These are phyloP conservation scores for Fusarium odoratissimum DNA, from an alignment of 2,329 filamentous ascomycete species.

Conservation along the genomic window DNA sequence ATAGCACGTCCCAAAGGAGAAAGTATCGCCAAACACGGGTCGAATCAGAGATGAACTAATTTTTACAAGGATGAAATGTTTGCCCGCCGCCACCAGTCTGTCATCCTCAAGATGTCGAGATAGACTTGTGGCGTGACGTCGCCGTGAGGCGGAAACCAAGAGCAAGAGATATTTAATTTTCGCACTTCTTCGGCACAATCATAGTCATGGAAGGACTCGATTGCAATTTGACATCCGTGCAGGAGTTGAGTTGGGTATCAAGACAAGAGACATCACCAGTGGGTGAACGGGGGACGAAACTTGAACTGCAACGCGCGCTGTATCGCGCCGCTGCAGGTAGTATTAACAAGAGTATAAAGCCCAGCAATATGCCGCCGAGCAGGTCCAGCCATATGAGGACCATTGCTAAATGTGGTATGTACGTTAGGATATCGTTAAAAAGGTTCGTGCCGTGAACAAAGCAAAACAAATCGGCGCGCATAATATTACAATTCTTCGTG, in stretches of 20 bases:
- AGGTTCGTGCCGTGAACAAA: conserved; percentile 33
- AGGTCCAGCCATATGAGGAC: conserved; percentile 24
- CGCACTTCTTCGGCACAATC: conserved; percentile 99
- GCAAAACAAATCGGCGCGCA: conserved; percentile 27
- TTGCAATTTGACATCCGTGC: conserved; percentile 99
- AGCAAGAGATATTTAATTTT: conserved; percentile 68
- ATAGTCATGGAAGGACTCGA: conserved; percentile 84
- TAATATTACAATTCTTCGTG: conserved; percentile 52
- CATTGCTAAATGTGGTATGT: conserved; percentile 38
- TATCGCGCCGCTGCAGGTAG: conserved; percentile 32
- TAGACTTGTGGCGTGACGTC: conserved; percentile 40
- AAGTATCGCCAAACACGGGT: not conserved
- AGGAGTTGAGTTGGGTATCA: conserved; percentile 51
- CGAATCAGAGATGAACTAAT: conserved; percentile 14
- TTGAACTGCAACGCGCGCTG: conserved; percentile 33
- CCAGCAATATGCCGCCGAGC: conserved; percentile 21
- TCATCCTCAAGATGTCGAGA: conserved; percentile 23
- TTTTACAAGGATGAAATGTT: conserved; percentile 36
- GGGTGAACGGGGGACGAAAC: conserved; percentile 19
- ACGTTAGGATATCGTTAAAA: conserved; percentile 48
- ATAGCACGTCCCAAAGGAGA: conserved; percentile 3
- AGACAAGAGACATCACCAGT: not conserved
- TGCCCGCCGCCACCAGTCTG: conserved; percentile 46
- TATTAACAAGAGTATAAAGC: conserved; percentile 45
- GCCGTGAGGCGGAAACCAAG: conserved; percentile 45